Percentiles rank a stretch among this genome's conserved stretches.
Conservation (phyloP, 345 rosid genomes). For the Hibiscus tridactylites region DNA sequence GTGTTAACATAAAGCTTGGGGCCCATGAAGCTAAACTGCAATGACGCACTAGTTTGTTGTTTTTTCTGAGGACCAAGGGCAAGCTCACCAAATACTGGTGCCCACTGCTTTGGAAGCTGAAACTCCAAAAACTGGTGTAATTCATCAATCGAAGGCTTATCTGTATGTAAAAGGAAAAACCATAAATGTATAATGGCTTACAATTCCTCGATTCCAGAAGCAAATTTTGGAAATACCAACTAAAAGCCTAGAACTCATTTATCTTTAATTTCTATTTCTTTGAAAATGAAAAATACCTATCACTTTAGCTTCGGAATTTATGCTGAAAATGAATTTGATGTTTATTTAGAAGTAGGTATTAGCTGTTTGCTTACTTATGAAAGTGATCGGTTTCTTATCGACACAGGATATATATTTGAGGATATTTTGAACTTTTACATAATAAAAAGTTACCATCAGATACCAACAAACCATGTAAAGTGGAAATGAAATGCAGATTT, state of each 20-base stretch:
- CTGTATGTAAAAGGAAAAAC: constrained; percentile 19
- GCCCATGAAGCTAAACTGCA: constrained; percentile 61
- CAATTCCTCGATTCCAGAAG: neutral
- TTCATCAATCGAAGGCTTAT: constrained; percentile 58
- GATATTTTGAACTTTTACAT: neutral
- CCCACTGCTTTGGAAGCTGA: constrained; percentile 77
- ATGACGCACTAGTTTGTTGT: constrained; percentile 40
- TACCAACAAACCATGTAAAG: neutral
- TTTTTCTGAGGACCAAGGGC: constrained; percentile 62
- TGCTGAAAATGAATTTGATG: neutral
- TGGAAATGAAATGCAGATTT: neutral
- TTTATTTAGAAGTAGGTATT: neutral
- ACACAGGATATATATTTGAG: neutral
- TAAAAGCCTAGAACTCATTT: neutral
- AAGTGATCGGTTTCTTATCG: neutral
- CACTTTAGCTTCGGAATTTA: neutral
- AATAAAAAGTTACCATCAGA: neutral
- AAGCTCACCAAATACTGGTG: constrained; percentile 69
- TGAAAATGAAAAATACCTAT: neutral
- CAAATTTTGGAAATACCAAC: neutral
- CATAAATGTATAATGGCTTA: neutral
- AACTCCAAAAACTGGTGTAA: constrained; percentile 71
- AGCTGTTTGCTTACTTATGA: neutral
- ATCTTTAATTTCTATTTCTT: neutral
- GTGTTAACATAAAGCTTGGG: constrained; percentile 65